Conservation (phyloP, 2,329 filamentous ascomycete genomes). For the Thermothelomyces thermophilus region DNA sequence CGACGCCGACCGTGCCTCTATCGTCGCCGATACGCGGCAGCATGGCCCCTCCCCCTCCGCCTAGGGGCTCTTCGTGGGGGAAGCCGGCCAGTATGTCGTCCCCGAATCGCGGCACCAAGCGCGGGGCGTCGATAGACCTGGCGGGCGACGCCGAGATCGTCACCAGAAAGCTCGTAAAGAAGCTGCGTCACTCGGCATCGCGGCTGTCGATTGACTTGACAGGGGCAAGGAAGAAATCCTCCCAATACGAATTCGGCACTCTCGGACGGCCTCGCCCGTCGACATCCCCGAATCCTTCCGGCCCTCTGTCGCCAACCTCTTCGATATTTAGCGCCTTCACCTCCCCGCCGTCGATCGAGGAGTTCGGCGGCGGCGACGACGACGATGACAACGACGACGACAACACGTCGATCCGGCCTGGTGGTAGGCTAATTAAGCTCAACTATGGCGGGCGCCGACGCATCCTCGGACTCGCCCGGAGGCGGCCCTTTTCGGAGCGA, state of each 20-base stretch:
- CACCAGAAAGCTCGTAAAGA: constrained; percentile 40
- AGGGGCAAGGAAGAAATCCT: background rate
- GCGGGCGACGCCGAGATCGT: constrained; percentile 26
- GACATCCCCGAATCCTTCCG: constrained; percentile 8
- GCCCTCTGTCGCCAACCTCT: constrained; percentile 4
- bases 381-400: background rate
- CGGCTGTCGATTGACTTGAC: constrained; percentile 36
- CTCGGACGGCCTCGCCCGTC: constrained; percentile 17
- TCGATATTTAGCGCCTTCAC: constrained; percentile 5
- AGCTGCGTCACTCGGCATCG: constrained; percentile 47
- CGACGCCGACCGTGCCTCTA: background rate
- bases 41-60: constrained; percentile 10
- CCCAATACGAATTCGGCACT: background rate
- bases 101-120: constrained; percentile 44
- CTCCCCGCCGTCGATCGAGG: background rate
- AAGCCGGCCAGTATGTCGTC: constrained; percentile 15
- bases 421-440: constrained; percentile 16
- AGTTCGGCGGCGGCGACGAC: background rate
- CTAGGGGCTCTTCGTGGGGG: constrained; percentile 7
- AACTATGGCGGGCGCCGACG: constrained; percentile 8
- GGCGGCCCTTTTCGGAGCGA: background rate
- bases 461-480: constrained; percentile 10
- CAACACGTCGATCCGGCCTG: background rate
- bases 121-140: constrained; percentile 28
- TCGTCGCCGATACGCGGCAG: constrained; percentile 1